Percentiles rank a stretch among this genome's conserved stretches.
Conservation (phyloP, 768 basidiomycete species). For the Dendrothele bispora region DNA sequence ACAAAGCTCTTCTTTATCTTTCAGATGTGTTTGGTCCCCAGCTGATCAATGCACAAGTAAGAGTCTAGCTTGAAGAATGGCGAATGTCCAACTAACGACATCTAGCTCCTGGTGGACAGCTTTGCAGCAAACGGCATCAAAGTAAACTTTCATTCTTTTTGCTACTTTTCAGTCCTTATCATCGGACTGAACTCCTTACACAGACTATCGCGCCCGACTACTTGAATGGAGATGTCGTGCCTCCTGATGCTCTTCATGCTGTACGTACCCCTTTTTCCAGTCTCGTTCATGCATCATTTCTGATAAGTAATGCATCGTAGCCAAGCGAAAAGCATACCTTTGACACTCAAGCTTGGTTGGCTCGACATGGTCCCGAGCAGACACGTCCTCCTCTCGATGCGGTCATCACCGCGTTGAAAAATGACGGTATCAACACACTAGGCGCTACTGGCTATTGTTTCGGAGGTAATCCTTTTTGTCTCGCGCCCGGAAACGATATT, state of each 20-base stretch:
- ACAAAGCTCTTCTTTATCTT: slow-evolving; percentile 42
- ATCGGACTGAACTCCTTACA: neutral
- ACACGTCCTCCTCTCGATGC: slow-evolving; percentile 34
- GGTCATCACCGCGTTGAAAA: slow-evolving; percentile 23
- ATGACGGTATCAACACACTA: slow-evolving; percentile 36
- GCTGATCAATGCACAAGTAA: slow-evolving; percentile 32
- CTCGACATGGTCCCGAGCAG: slow-evolving; percentile 26
- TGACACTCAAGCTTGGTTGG: slow-evolving; percentile 32
- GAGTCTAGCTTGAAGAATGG: neutral
- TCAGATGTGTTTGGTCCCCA: slow-evolving; percentile 36
- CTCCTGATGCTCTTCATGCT: slow-evolving; percentile 13
- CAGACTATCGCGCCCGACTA: slow-evolving; percentile 16
- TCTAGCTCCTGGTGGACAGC: slow-evolving; percentile 41
- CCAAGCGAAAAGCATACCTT: slow-evolving; percentile 22
- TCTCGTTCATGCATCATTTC: neutral
- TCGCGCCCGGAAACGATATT: neutral
- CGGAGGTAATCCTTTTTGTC: slow-evolving; percentile 22
- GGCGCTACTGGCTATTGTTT: slow-evolving; percentile 44
- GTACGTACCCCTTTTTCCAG: slow-evolving; percentile 15
- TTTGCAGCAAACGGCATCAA: slow-evolving; percentile 41
- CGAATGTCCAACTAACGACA: neutral
- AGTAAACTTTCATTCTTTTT: slow-evolving; percentile 6
- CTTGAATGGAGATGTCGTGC: slow-evolving; percentile 16
- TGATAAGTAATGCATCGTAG: no score
- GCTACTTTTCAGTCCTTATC: neutral